A percentile compares a stretch with the other conserved stretches of the same genome.
phyloP scores from a whole-genome alignment of 1,284 basidiomycete genomes.

The Sporisorium iseilematis-ciliati region DNA sequence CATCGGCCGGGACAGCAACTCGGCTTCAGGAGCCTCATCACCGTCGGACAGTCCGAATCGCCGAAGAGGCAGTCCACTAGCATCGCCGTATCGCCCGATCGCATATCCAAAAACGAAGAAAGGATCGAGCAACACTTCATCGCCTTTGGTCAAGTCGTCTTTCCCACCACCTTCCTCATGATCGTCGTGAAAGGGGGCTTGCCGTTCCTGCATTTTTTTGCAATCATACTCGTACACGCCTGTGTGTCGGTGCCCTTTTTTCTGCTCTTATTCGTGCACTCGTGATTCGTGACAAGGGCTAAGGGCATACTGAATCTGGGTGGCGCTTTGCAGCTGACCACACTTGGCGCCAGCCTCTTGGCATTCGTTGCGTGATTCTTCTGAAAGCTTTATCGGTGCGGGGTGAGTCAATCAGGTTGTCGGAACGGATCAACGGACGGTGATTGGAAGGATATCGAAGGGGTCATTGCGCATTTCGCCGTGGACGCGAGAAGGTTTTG shows the following conservation, averaged over 20 bases:
- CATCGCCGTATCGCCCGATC: slow-evolving; percentile 38
- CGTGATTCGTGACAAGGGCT: neutral
- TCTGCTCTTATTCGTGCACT: neutral
- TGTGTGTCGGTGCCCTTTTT: neutral
- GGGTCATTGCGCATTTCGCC: neutral
- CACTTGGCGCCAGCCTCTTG: slow-evolving; percentile 1
- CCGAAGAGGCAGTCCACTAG: slow-evolving; percentile 25
- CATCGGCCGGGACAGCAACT: slow-evolving; percentile 4
- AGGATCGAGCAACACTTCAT: slow-evolving; percentile 13
- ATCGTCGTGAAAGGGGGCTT: too few species aligned
- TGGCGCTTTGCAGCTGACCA: neutral
- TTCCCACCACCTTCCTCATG: slow-evolving; percentile 5
- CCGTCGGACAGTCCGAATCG: slow-evolving; percentile 30
- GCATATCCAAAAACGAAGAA: slow-evolving; percentile 33
- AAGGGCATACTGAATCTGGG: neutral
- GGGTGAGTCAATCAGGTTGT: slow-evolving; percentile 2
- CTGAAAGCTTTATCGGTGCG: neutral
- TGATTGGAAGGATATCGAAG: slow-evolving; percentile 1
- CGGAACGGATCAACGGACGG: neutral
- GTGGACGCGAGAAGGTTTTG: too few species aligned
- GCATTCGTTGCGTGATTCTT: slow-evolving; percentile 1
- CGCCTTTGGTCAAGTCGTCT: slow-evolving; percentile 21
- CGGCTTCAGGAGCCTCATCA: slow-evolving; percentile 16
- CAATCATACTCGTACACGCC: neutral
- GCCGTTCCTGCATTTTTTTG: slow-evolving; percentile 7